Percentiles rank a stretch among this genome's conserved stretches.
These are phyloP conservation scores for Glaciozyma antarctica DNA, from an alignment of 768 basidiomycete species.

Conservation along the genomic window DNA sequence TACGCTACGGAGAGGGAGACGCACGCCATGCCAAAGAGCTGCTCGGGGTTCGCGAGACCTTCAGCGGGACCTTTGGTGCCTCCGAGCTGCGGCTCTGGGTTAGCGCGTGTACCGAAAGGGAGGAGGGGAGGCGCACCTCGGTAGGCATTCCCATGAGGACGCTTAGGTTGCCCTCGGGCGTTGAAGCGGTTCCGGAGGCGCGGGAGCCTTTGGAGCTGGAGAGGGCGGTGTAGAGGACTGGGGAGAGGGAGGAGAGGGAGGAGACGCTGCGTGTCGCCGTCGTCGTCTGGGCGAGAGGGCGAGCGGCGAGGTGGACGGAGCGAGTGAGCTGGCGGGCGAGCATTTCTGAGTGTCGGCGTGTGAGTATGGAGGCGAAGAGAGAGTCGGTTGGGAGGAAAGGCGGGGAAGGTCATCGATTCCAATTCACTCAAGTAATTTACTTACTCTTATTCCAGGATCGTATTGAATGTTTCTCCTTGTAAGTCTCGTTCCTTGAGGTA, in stretches of 20 bases:
- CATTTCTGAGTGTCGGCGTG: too few species aligned
- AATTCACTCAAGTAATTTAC: too few species aligned
- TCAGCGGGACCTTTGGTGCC: slow-evolving; percentile 1
- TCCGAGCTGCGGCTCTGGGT: neutral
- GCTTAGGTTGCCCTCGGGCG: slow-evolving; percentile 15
- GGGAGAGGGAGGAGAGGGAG: neutral
- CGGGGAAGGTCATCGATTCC: too few species aligned
- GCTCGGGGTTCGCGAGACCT: slow-evolving; percentile 30
- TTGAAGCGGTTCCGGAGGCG: slow-evolving; percentile 17
- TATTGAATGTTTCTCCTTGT: too few species aligned
- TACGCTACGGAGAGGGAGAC: too few species aligned
- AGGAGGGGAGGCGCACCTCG: neutral
- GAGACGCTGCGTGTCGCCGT: neutral
- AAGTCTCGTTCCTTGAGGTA: too few species aligned
- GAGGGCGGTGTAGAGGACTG: slow-evolving; percentile 20
- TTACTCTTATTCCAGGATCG: too few species aligned
- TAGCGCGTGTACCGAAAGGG: neutral
- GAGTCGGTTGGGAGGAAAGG: too few species aligned
- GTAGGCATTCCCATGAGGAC: slow-evolving; percentile 25
- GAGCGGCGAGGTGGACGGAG: too few species aligned
- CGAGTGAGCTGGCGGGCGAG: too few species aligned
- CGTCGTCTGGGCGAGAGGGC: too few species aligned
- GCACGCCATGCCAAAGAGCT: slow-evolving; percentile 30
- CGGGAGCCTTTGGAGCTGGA: slow-evolving; percentile 19
- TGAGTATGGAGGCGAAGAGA: too few species aligned